phyloP scores from a whole-genome alignment of 257 asterid species.

The Catharanthus roseus region DNA sequence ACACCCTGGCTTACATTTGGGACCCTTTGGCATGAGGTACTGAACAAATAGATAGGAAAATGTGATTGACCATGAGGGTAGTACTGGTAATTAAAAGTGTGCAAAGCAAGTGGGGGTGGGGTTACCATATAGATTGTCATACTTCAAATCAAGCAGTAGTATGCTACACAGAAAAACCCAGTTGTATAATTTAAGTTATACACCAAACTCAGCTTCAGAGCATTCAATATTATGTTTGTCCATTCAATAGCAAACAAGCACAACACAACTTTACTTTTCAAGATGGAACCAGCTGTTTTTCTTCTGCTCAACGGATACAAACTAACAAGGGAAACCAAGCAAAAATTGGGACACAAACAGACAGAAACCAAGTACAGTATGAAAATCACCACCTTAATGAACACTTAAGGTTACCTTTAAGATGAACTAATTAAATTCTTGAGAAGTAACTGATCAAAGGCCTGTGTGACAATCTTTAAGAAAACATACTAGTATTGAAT shows the following conservation, averaged over 20 bases:
- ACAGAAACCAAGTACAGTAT: too few relatives aligned
- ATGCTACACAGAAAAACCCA: not conserved
- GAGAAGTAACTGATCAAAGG: too few relatives aligned
- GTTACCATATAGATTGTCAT: not conserved
- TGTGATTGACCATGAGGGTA: too few relatives aligned
- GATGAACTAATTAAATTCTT: too few relatives aligned
- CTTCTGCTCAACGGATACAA: not conserved
- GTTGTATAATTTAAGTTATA: not conserved
- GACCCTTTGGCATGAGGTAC: not conserved
- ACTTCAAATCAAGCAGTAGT: not conserved
- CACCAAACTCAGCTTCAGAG: not conserved
- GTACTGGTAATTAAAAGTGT: too few relatives aligned
- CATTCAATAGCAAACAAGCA: not conserved
- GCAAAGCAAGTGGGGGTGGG: not conserved
- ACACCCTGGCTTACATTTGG: too few relatives aligned
- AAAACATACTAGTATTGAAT: too few relatives aligned
- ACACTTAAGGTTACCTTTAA: too few relatives aligned
- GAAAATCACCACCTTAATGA: too few relatives aligned
- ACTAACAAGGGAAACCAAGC: not conserved
- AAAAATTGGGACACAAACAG: not conserved
- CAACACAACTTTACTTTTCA: not conserved
- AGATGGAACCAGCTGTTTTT: conserved; percentile 23
- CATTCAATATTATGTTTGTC: not conserved
- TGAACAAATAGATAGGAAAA: too few relatives aligned
- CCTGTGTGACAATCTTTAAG: too few relatives aligned